Evolutionary conservation across 1,284 basidiomycete genomes (phyloP), one percentile per base, ranked within the genome.

Genomic region (Papiliotrema laurentii): DNA sequence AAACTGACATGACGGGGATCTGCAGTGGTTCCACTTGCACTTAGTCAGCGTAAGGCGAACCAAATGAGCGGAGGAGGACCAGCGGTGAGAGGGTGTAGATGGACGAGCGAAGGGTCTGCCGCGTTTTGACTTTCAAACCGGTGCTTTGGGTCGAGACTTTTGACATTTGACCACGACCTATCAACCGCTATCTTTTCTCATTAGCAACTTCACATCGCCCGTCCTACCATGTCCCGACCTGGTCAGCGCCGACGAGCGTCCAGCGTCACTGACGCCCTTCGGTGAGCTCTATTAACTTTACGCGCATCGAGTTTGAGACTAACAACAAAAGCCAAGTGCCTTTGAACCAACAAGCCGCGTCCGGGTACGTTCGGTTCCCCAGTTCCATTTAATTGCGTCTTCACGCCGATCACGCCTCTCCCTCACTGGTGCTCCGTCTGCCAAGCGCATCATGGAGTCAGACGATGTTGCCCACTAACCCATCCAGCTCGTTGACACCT

Each of bases 261-360:
- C 5, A 69, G 65, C 38, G 62, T 68, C 22, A 66, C 66, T 4
- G 58, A 49, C 19, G 66, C 66, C 4, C 57, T 71, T 31, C 64
- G 59, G 68, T 71, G 30, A 53, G 63, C 10, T 3, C 11, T 27
- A 13, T 5, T 7, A 14, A 21, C 11, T 22, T 31, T 13, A 19
- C 27, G 31, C 9, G 19, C 11, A n/a, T 16, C 19, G 31, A 9
- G 16, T 30, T 6, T 27, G 34, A 21, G n/a, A 21, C 27, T 34
- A 33, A 25, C 21, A 44, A 9, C 27, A n/a, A n/a, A 19, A 70
- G 68, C n/a, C 66, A 66, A 47, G 59, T 69, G 31, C 68, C 68
- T 3, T 53, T 71, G 25, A 66, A 69, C 48, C 57, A 66, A 7
- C 34, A 26, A 18, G 30, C 40, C 22, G 10, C 26, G 24, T 24